These are phyloP conservation scores for Lentinula raphanica DNA, from an alignment of 768 basidiomycete species.

Conservation along the genomic window DNA sequence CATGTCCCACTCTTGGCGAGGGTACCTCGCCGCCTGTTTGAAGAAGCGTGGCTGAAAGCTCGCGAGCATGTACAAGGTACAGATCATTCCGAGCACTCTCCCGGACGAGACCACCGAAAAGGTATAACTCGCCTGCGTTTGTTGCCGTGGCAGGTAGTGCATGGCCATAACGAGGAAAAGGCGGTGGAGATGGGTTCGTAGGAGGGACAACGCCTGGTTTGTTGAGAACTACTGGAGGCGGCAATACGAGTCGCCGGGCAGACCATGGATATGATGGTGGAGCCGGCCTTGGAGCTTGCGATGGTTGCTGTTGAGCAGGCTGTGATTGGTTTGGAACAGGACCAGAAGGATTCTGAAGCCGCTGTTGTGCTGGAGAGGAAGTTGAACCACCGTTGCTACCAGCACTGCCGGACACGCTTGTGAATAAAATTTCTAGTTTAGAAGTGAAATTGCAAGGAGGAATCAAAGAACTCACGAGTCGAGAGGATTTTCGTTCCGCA, in stretches of 20 bases:
- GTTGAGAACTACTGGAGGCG: slow-evolving; percentile 58
- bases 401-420: slow-evolving; percentile 7
- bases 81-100: slow-evolving; percentile 90
- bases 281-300: slow-evolving; percentile 30
- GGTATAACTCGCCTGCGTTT: slow-evolving; percentile 82
- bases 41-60: slow-evolving; percentile 73
- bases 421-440: background rate
- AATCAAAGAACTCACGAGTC: slow-evolving; percentile 30
- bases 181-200: slow-evolving; percentile 70
- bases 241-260: slow-evolving; percentile 63
- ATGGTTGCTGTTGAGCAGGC: slow-evolving; percentile 25
- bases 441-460: background rate
- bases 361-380: slow-evolving; percentile 16
- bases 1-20: slow-evolving; percentile 90
- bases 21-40: slow-evolving; percentile 89
- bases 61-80: slow-evolving; percentile 80
- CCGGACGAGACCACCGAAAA: slow-evolving; percentile 94
- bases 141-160: slow-evolving; percentile 78
- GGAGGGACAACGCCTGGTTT: slow-evolving; percentile 64
- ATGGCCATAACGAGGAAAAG: slow-evolving; percentile 96
- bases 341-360: slow-evolving; percentile 26
- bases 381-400: background rate
- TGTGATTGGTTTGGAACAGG: slow-evolving; percentile 24
- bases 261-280: slow-evolving; percentile 74
- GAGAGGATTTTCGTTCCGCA: slow-evolving; percentile 13